A percentile compares a stretch with the other conserved stretches of the same genome.
Conservation (phyloP, 768 basidiomycete species). For the Lentinula detonsa region DNA sequence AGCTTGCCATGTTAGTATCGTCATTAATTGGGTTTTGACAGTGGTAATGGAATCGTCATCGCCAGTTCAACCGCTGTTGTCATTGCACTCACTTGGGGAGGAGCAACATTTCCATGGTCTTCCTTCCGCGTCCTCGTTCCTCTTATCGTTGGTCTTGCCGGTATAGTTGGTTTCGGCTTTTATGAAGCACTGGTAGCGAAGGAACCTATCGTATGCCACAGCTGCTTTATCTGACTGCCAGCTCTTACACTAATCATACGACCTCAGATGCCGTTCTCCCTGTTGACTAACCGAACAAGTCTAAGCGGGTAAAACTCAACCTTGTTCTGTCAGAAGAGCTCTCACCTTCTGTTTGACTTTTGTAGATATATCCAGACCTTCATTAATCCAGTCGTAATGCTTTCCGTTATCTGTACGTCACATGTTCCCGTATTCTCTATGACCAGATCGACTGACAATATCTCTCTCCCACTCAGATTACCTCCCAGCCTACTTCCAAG, state of each 20-base stretch:
- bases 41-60: slow-evolving; percentile 29
- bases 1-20: background rate
- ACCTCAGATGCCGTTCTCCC: background rate
- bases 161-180: background rate
- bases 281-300: background rate
- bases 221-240: no score
- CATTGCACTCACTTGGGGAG: slow-evolving; percentile 36
- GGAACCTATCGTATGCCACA: background rate
- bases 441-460: background rate
- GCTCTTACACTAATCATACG: background rate
- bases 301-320: background rate
- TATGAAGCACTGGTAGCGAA: background rate
- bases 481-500: slow-evolving; percentile 33
- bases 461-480: background rate
- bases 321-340: no score
- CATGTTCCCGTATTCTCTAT: slow-evolving; percentile 24
- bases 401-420: background rate
- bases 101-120: slow-evolving; percentile 33
- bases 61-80: slow-evolving; percentile 19
- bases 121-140: slow-evolving; percentile 21
- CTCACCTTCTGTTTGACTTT: background rate
- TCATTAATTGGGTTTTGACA: slow-evolving; percentile 8
- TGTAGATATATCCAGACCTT: background rate
- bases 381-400: background rate
- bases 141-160: background rate